Base-by-base conservation (phyloP, 2,329 filamentous ascomycete species). In the Colletotrichum sp. region DNA sequence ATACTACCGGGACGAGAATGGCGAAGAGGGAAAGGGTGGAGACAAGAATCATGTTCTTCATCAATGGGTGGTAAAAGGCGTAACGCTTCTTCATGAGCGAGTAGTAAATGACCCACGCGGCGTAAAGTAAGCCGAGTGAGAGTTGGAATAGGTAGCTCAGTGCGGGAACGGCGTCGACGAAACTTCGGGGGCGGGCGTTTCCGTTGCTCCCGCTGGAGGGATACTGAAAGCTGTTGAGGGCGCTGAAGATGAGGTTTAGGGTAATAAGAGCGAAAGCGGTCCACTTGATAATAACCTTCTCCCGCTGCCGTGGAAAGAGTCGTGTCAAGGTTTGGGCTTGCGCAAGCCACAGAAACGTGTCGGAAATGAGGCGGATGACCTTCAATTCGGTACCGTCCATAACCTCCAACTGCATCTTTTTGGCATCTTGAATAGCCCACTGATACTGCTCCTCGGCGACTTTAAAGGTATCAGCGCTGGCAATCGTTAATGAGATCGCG, bases 251-350 rank as follows among this genome's bases (percentile, higher is more conserved):
- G 59, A 96, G 93, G 83, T 99, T 96, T 76, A 98, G 90, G 1
- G 95, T 92, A 81, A 99, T 98, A 73, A 99, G 91, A 5, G 94
- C 96, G 82, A 99, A 98, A 2, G 96, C 97, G 18, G 96, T 95
- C 96, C 96, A 99, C 87, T 99, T 99, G 86, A 99, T 99, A 79
- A 99, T 95, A 68, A 99, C 93, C 86, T 99, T 99, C 86, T 99
- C 97, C 81, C 98, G 95, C 82, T 99, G 96, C 39, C 97, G 95
- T 9, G 97, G 97, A 80, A 99, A 99, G 2, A 99, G 89, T 69
- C 97, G 94, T 80, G 99, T 99, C 74, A 99, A 87, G 0, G 97
- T 99, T 86, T 99, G 97, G 2, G 98, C 96, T 85, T 99, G 97
- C 2, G 97, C 97, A 52, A 99, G 92, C 96, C 97, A 99, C 34